Percentiles rank a stretch among this genome's conserved stretches.
Evolutionary conservation across 306 rosid genomes (phyloP).

Genomic region (Citrullus colocynthis): DNA sequence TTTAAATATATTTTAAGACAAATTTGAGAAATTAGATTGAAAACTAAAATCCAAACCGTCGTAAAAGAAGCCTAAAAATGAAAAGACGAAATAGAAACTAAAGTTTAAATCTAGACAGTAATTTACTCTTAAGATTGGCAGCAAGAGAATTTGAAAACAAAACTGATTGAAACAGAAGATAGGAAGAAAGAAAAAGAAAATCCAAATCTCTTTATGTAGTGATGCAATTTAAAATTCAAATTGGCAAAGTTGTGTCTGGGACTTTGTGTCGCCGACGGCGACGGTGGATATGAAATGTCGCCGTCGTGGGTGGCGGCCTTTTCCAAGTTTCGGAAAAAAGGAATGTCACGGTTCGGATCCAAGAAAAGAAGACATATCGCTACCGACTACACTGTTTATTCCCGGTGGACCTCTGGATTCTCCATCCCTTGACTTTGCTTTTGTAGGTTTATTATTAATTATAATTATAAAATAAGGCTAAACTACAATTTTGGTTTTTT

Average conservation of each 20-base stretch:
- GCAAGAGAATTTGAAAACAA: not conserved
- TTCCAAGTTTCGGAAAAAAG: not conserved
- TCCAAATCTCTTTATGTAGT: not conserved
- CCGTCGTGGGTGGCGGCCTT: constrained; percentile 8
- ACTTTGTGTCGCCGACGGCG: not conserved
- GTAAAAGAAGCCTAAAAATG: too few relatives aligned
- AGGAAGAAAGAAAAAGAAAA: not conserved
- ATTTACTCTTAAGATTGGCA: not conserved
- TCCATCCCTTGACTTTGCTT: not conserved
- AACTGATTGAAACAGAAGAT: not conserved
- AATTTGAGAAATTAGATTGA: too few relatives aligned
- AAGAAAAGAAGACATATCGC: not conserved
- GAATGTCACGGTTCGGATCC: not conserved
- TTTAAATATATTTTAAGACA: too few relatives aligned
- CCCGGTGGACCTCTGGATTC: not conserved
- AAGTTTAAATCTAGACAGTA: too few relatives aligned
- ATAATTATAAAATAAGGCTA: too few relatives aligned
- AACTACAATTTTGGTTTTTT: too few relatives aligned
- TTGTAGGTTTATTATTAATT: not conserved
- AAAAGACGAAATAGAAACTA: too few relatives aligned
- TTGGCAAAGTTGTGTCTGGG: not conserved
- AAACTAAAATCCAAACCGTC: too few relatives aligned
- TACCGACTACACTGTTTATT: not conserved
- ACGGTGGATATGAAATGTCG: not conserved
- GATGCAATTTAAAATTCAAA: not conserved